These are phyloP conservation scores for Vachellia pachyceras DNA, from an alignment of 306 rosid genomes.

Conservation along the genomic window DNA sequence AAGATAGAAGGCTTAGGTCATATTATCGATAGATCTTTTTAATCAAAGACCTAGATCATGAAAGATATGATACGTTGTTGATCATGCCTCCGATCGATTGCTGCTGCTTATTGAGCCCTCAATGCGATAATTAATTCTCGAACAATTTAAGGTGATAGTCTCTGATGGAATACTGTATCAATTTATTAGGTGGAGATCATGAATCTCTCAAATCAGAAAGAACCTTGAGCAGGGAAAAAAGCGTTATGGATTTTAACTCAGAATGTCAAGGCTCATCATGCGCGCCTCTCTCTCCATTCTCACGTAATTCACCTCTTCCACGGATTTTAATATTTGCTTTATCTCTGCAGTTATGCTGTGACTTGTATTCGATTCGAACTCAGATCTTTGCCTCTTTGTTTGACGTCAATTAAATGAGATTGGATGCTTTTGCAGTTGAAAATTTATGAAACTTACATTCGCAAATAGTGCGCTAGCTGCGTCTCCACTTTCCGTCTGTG, in stretches of 20 bases:
- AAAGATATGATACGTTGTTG: neutral
- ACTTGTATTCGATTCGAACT: neutral
- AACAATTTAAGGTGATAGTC: neutral
- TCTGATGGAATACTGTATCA: neutral
- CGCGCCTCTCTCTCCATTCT: neutral
- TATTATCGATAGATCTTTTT: neutral
- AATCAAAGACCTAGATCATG: neutral
- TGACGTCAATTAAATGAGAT: constrained; percentile 37
- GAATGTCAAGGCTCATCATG: neutral
- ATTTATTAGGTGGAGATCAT: neutral
- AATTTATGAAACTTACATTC: constrained; percentile 33
- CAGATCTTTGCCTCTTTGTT: constrained; percentile 5
- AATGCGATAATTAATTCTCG: neutral
- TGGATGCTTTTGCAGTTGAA: constrained; percentile 33
- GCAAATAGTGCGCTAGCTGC: constrained; percentile 51
- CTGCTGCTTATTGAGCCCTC: neutral
- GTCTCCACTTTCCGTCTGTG: constrained; percentile 45
- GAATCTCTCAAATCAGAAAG: neutral
- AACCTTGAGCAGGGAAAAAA: neutral
- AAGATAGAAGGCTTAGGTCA: neutral
- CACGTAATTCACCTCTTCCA: neutral
- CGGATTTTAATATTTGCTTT: neutral
- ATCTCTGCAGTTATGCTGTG: neutral
- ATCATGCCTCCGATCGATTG: neutral
- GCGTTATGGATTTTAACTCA: neutral